Evolutionary conservation across 2,329 filamentous ascomycete species (phyloP), one percentile per base, ranked within the genome.

Genomic region (Rutstroemia sp.): DNA sequence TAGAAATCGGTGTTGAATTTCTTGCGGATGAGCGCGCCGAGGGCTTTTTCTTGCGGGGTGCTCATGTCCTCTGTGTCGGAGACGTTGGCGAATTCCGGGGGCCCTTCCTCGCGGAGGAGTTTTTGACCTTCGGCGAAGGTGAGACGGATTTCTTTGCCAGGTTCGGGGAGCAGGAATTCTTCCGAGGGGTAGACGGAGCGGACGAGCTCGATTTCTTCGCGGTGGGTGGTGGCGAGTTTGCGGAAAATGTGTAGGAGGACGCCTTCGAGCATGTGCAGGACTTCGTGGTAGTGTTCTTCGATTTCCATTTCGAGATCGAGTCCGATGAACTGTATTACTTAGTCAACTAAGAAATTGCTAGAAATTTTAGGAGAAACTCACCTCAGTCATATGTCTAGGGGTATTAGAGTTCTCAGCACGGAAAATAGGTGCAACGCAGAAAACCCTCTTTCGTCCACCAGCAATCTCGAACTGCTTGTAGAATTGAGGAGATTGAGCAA

Each of bases 1-100:
- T 96, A 97, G 76, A 97, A 97, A 75, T 99, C 94, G 59, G 91
- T 94, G 70, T 87, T 82, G 79, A 87, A 96, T 75, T 96, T 96
- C 66, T 89, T 80, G 57, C 89, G 86, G 63, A 97, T 83, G 49
- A 97, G 79, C 25, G 84, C 85, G 57, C 94, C 94, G 8, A 97
- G 85, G n/a, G 87, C 88, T 74, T 92, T 92, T 72, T 94, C 89
- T 69, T 92, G 86, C 0, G 88, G 85, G 0, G 88, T 94, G 68
- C 75, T 81, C 77, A 92, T 85, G 67, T 94, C 89, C 69, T 92
- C 88, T 60, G 87, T 83, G 69, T 92, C 88, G 38, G 75, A 75
- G 37, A 92, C 84, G 65, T 91, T 82, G 63, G 73, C 73, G 71
- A 74, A 85, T 67, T 89, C 86, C 56, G 76, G 74, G 2, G 82